Evolutionary conservation across 768 basidiomycete species (phyloP), one percentile per base, ranked within the genome.

Genomic region (Termitomyces sp.): DNA sequence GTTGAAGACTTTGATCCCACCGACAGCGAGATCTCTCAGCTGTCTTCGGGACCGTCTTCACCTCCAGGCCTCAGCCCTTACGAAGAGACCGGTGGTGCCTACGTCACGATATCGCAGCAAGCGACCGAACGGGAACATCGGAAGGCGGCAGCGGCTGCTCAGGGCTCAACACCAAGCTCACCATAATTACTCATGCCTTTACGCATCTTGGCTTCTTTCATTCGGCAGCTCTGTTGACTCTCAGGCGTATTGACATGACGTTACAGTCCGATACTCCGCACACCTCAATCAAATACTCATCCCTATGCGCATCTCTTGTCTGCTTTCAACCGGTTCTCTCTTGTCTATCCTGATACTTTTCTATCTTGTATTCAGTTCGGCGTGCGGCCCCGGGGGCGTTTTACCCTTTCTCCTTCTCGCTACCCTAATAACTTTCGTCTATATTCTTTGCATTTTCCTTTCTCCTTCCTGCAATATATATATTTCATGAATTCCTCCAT

Each of bases 91-190:
- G 91, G 91, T 56, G 86, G 91, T 48, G 88, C 91, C 15, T 93
- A 93, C 65, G 84, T 93, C 63, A 93, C 92, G 15, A 76, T 93
- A 51, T 93, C 91, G 41, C 87, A 88, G 61, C 83, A 83, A 64
- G 91, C 83, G 28, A 84, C 83, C 65, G 87, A 91, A 69, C 82
- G 84, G 61, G 81, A 82, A 68, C 79, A 80, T 59, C 71, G 75
- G 35, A 67, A 71, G 45, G 63, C 64, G 9, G 60, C 62, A 50
- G 58, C 51, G 34, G 61, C 69, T 9, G 51, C 60, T 24, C 15
- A 35, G 10, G 48, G 48, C 10, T 38, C 48, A 49, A 11, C 5
- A 10, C 37, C 49, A 38, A 40, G 37, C 15, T 70, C 73, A 46
- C 66, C 70, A 62, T 73, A 62, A 58, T 58, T 41, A 30, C 43